Percentiles rank a stretch among this genome's conserved stretches.
Evolutionary conservation across 1,139 yeast species (phyloP).

Genomic region (Trichomonascaceae sp.): DNA sequence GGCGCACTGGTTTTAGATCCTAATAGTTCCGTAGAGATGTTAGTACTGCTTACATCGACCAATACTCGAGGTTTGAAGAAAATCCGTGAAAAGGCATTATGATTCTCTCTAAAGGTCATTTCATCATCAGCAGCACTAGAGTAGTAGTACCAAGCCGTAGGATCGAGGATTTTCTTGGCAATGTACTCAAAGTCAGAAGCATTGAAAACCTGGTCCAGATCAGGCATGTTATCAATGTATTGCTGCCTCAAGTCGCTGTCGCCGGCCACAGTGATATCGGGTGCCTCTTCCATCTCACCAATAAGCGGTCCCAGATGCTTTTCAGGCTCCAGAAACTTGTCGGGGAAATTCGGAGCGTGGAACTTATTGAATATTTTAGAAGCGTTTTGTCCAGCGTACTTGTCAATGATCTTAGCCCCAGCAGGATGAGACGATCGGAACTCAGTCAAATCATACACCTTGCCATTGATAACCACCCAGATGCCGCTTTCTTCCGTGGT

Average conservation of each 20-base stretch:
- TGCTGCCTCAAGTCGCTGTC: neutral
- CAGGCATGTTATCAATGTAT: conserved; percentile 31
- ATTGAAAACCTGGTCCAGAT: conserved; percentile 43
- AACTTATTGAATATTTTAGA: conserved; percentile 53
- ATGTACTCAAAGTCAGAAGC: conserved; percentile 48
- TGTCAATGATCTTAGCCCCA: conserved; percentile 46
- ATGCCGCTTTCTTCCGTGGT: conserved; percentile 27
- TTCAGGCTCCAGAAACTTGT: neutral
- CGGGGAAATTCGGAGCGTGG: conserved; percentile 35
- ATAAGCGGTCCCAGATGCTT: neutral
- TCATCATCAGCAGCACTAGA: conserved; percentile 39
- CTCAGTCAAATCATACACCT: conserved; percentile 47
- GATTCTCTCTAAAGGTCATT: conserved; percentile 32
- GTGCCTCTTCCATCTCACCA: neutral
- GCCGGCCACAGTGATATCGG: neutral
- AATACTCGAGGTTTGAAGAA: conserved; percentile 42
- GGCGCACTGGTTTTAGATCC: conserved; percentile 45
- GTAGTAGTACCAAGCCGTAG: conserved; percentile 53
- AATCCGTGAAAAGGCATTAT: conserved; percentile 27
- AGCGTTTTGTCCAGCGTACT: conserved; percentile 56
- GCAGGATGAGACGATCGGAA: conserved; percentile 51
- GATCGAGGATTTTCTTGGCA: conserved; percentile 44
- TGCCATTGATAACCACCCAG: conserved; percentile 50
- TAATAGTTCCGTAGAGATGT: conserved; percentile 37
- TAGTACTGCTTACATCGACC: conserved; percentile 37